A percentile compares a stretch with the other conserved stretches of the same genome.
Evolutionary conservation across 1,139 yeast species (phyloP).

Genomic region (Debaryomyces psychrophilus): DNA sequence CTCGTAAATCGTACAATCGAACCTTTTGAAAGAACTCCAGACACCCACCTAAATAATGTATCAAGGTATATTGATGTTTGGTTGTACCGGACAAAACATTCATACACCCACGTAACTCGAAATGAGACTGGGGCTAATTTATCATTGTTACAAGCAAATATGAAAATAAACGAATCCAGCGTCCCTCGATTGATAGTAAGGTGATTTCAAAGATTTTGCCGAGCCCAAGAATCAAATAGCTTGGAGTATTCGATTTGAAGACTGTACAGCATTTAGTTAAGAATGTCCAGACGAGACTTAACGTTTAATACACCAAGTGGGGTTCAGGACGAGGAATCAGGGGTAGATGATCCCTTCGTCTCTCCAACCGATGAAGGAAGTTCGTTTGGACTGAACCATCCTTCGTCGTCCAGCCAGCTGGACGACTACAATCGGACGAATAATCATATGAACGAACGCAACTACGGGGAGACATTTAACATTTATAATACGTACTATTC

Average conservation of each 20-base stretch:
- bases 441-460: conserved; percentile 3
- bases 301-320: conserved; percentile 32
- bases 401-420: conserved; percentile 7
- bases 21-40: no score
- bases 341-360: conserved; percentile 7
- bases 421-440: conserved; percentile 6
- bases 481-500: conserved; percentile 27
- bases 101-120: background rate
- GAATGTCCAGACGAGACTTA: conserved; percentile 40
- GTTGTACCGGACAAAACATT: background rate
- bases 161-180: background rate
- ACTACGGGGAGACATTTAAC: conserved; percentile 1
- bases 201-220: background rate
- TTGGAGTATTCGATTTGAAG: background rate
- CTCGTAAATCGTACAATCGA: no score
- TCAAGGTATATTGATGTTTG: background rate
- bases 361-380: conserved; percentile 5
- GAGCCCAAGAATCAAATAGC: background rate
- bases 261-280: background rate
- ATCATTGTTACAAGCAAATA: background rate
- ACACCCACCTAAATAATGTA: no score
- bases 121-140: background rate
- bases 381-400: conserved; percentile 8
- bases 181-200: background rate
- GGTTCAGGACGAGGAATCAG: conserved; percentile 5